A percentile compares a stretch with the other conserved stretches of the same genome.
phyloP scores from a whole-genome alignment of 2,329 filamentous ascomycete genomes.

The Trematosphaeria pertusa region DNA sequence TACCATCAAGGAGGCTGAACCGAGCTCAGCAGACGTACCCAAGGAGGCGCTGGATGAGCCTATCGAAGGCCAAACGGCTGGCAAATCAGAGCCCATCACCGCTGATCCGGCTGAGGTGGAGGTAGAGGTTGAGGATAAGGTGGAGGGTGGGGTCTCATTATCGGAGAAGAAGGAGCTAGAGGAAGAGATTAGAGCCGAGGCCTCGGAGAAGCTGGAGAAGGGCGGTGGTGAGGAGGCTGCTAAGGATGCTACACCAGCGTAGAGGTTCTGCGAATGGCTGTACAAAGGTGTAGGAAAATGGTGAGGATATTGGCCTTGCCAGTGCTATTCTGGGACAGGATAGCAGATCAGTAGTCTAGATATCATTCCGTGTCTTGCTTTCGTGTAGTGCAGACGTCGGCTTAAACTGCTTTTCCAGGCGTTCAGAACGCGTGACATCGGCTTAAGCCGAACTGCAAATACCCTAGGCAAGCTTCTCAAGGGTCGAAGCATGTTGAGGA shows the following conservation, averaged over 20 bases:
- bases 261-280: no score
- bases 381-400: no score
- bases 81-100: slow-evolving; percentile 7
- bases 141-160: slow-evolving; percentile 3
- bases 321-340: no score
- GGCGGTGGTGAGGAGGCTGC: slow-evolving; percentile 8
- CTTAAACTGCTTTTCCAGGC: no score
- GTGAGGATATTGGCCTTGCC: no score
- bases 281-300: no score
- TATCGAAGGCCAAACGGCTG: slow-evolving; percentile 10
- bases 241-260: not conserved
- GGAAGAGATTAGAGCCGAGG: slow-evolving; percentile 11
- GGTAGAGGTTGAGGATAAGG: slow-evolving; percentile 6
- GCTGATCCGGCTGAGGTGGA: slow-evolving; percentile 8
- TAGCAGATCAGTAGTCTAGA: no score
- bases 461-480: no score
- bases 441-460: no score
- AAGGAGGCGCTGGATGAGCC: slow-evolving; percentile 5
- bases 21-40: not conserved
- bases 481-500: no score
- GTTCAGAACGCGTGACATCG: no score
- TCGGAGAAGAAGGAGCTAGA: slow-evolving; percentile 4
- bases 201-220: slow-evolving; percentile 8
- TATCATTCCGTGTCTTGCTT: no score
- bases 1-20: slow-evolving; percentile 8